These are phyloP conservation scores for Populus simonii DNA, from an alignment of 345 rosid species.

Conservation along the genomic window DNA sequence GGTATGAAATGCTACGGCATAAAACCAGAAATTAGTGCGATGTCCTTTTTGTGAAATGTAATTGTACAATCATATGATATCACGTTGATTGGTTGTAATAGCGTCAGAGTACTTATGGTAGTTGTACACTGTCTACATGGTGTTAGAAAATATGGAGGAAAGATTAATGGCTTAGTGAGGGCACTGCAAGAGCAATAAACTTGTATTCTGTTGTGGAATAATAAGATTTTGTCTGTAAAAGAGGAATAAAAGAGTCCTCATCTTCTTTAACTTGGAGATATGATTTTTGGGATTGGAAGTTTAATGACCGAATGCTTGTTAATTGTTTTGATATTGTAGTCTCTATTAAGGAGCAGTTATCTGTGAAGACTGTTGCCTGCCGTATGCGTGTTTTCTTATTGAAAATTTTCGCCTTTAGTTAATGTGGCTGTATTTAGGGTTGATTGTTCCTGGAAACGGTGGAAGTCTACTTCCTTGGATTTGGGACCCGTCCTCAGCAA, in stretches of 20 bases:
- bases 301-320: not conserved
- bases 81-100: not conserved
- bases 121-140: not conserved
- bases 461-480: too few relatives aligned
- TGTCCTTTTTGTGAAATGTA: not conserved
- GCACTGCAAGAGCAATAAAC: not conserved
- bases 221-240: not conserved
- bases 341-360: not conserved
- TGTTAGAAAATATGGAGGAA: not conserved
- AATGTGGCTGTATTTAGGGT: too few relatives aligned
- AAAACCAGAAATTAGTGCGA: not conserved
- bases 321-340: not conserved
- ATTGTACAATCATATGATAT: too few relatives aligned
- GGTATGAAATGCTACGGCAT: not conserved
- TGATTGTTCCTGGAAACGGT: too few relatives aligned
- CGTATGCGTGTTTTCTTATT: too few relatives aligned
- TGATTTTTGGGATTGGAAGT: not conserved
- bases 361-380: not conserved
- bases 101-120: not conserved
- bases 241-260: not conserved
- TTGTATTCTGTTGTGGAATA: not conserved
- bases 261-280: not conserved
- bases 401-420: too few relatives aligned
- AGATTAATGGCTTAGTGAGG: not conserved
- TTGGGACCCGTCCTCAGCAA: too few relatives aligned